Evolutionary conservation across 2,329 filamentous ascomycete genomes (phyloP).

Genomic region (Paraconiothyrium sp.): DNA sequence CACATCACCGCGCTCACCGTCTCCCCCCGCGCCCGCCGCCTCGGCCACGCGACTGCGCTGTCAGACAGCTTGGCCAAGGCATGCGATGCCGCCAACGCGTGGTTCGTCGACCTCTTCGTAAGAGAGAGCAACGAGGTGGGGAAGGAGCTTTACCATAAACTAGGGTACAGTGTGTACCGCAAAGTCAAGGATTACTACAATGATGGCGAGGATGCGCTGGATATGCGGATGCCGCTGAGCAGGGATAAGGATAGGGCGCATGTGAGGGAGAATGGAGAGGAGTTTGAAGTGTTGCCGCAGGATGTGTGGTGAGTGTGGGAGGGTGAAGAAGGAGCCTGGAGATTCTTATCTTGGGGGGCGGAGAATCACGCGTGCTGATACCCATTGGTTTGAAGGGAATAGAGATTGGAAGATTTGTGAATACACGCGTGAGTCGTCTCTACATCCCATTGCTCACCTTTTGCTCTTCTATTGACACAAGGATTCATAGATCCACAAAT

Average conservation of each 20-base stretch:
- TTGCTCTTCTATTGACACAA: not conserved
- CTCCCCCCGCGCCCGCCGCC: conserved; percentile 82
- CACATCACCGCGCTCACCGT: conserved; percentile 97
- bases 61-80: conserved; percentile 83
- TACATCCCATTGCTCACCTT: not conserved
- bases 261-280: conserved; percentile 81
- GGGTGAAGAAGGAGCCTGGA: not conserved
- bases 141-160: conserved; percentile 85
- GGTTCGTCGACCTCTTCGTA: conserved; percentile 97
- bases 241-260: conserved; percentile 80
- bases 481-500: not conserved
- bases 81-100: conserved; percentile 83
- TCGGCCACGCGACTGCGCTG: conserved; percentile 86
- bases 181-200: conserved; percentile 93
- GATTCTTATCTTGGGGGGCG: not conserved
- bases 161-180: conserved; percentile 90
- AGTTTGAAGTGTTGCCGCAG: conserved; percentile 78
- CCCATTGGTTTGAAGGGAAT: not conserved
- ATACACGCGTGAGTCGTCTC: not conserved
- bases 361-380: not conserved
- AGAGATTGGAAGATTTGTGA: not conserved
- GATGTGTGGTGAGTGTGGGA: conserved; percentile 77
- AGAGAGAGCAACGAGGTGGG: conserved; percentile 87
- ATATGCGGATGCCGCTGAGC: conserved; percentile 93
- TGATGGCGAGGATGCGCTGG: conserved; percentile 93